Base-by-base conservation (phyloP, 257 asterid species). In the Solanum arcanum region DNA sequence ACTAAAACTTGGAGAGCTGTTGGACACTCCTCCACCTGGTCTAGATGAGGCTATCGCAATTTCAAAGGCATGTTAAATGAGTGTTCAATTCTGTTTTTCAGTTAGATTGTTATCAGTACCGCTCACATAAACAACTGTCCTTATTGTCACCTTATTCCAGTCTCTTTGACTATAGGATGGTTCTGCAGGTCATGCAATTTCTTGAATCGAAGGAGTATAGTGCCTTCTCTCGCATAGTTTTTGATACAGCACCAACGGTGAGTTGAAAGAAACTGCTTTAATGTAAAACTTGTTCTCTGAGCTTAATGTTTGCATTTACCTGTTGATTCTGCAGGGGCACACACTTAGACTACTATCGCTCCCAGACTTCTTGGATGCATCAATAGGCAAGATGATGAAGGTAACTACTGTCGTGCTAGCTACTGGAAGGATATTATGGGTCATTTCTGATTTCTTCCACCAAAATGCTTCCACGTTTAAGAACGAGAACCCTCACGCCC, bases 171-270 rank as follows among this genome's bases (percentile, higher is more conserved):
- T 27, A 44, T 37, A 12, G 23, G 69, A 64, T 87, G 62, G 46
- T 64, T 90, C 87, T 90, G 86, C 93, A 95, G 96, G 94, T 95
- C 82, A 87, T 94, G 92, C 89, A 94, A 90, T 92, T 94, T 87
- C 92, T 95, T 89, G 98, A 93, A 90, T 94, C 96, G 42, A 86
- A 92, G 41, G 94, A 94, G 78, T 93, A 91, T 86, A 88, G 83
- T 78, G 87, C 69, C 88, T 94, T 92, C 88, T 91, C 92, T 35
- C 93, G 96, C 89, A 91, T 92, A 85, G 95, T 95, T 85, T 95
- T 95, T 88, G 94, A 95, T 85, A 95, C 96, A 2, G 97, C 97
- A 83, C 98, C 98, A 49, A 95, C 98, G 7, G 98, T 95, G 90
- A 90, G 94, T 83, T 77, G 39, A 25, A 77, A 83, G 86, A 81